Percentiles rank a stretch among this genome's conserved stretches.
Evolutionary conservation across 441 rosid genomes (phyloP).

Genomic region (Adansonia rubrostipa): DNA sequence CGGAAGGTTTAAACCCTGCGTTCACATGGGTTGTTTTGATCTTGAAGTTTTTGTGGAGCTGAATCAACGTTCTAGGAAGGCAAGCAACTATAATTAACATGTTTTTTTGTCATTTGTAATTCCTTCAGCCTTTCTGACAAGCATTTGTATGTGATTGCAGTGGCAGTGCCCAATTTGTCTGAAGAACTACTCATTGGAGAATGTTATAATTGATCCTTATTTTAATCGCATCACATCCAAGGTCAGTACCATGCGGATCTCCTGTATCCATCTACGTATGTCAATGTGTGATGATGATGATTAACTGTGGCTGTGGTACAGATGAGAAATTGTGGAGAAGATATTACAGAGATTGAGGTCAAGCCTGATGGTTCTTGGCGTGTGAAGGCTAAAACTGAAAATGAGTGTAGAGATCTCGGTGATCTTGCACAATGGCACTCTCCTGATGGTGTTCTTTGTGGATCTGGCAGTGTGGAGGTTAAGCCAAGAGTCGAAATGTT

Average conservation of each 20-base stretch:
- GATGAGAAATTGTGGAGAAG: conserved; percentile 93
- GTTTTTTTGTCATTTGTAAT: conserved; percentile 3
- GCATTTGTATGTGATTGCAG: conserved; percentile 50
- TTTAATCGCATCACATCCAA: conserved; percentile 83
- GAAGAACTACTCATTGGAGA: conserved; percentile 88
- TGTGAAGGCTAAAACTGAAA: conserved; percentile 63
- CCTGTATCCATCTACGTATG: conserved; percentile 1
- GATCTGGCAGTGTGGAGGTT: conserved; percentile 43
- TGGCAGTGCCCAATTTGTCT: conserved; percentile 99
- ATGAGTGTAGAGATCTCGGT: conserved; percentile 79
- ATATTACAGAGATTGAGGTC: conserved; percentile 83
- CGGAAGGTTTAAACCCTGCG: conserved; percentile 94
- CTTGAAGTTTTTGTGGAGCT: conserved; percentile 95
- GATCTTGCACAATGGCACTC: conserved; percentile 84
- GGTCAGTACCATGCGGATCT: conserved; percentile 46
- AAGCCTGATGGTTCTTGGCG: conserved; percentile 99
- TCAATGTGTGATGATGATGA: not conserved
- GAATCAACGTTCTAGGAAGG: conserved; percentile 98
- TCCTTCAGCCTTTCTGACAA: conserved; percentile 25
- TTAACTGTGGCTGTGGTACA: conserved; percentile 34
- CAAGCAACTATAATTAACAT: conserved; percentile 38
- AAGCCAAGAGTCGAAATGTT: conserved; percentile 53
- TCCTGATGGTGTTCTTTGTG: conserved; percentile 68
- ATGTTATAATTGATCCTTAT: conserved; percentile 86
- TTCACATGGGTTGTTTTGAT: conserved; percentile 97